Base-by-base conservation (phyloP, 768 basidiomycete genomes). In the Chalciporus piperatus region DNA sequence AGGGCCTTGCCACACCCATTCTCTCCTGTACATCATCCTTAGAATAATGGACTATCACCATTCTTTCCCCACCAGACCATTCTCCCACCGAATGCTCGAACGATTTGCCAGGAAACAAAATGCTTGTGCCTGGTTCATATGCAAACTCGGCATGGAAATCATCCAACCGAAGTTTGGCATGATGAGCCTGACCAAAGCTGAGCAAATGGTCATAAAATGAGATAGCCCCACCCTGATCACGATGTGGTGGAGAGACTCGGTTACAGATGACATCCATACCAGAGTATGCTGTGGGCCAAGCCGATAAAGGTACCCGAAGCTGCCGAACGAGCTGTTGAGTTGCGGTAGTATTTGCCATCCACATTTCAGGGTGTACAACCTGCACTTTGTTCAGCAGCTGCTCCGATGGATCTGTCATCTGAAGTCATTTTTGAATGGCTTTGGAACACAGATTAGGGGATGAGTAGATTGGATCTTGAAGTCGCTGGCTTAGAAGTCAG, bases 161-260 rank as follows among this genome's bases (percentile, higher is more conserved):
- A 37, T 35, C 13, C 9, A 47, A 14, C 2, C 16, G 12, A 11
- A 25, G 30, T 23, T 19, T 13, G 25, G 30, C 37, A 27, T 27
- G 27, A 22, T 40, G 19, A 7, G 9, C 20, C 17, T 23, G 20
- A n/a, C 54, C 54, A n/a, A 50, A n/a, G 41, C 54, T 51, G 9
- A 51, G 19, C 13, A 55, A 44, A 4, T 45, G 13, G 37, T 55
- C 45, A 35, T 55, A 55, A 6, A 28, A 27, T 10, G 27, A 30
- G 16, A 32, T 23, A 22, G 17, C 23, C 5, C 46, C 33, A 9
- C 45, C 46, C 19, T 12, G 14, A 40, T 52, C 51, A 6, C 23
- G 35, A 30, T 52, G 51, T 11, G 20, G 35, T 22, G 35, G 38
- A 23, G 51, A 48, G 22, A 39, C 38, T 20, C 46, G 35, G 51